phyloP scores from a whole-genome alignment of 805 yeast species.

The Scheffersomyces spartinae region DNA sequence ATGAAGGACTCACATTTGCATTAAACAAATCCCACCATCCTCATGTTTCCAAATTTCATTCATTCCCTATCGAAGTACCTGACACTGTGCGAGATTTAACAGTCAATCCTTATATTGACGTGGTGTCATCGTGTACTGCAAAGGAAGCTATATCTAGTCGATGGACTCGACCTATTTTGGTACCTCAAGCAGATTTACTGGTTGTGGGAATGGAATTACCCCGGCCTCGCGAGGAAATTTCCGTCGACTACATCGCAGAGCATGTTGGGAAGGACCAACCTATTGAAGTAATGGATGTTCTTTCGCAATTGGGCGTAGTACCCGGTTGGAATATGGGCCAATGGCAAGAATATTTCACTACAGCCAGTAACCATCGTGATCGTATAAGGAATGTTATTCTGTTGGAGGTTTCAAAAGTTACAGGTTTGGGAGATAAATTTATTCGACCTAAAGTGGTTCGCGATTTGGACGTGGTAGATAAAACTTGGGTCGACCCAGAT shows the following conservation, averaged over 20 bases:
- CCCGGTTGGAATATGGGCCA: conserved; percentile 58
- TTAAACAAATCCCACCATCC: conserved; percentile 36
- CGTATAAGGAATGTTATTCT: conserved; percentile 72
- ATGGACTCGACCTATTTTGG: conserved; percentile 32
- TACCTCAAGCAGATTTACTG: conserved; percentile 19
- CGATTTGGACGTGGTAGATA: conserved; percentile 56
- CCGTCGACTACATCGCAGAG: conserved; percentile 44
- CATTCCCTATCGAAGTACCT: conserved; percentile 16
- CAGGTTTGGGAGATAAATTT: conserved; percentile 36
- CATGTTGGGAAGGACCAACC: conserved; percentile 50
- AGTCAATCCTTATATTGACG: conserved; percentile 3
- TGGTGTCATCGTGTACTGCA: conserved; percentile 3
- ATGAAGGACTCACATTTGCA: conserved; percentile 50
- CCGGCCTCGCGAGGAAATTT: conserved; percentile 18
- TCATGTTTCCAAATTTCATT: conserved; percentile 33
- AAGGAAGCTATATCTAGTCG: conserved; percentile 10
- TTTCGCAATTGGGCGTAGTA: conserved; percentile 56
- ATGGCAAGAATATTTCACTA: conserved; percentile 65
- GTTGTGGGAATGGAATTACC: conserved; percentile 48
- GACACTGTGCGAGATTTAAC: conserved; percentile 10
- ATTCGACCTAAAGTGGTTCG: conserved; percentile 57
- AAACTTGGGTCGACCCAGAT: conserved; percentile 39
- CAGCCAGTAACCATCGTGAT: conserved; percentile 36
- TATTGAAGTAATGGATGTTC: conserved; percentile 83
- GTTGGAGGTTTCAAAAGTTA: conserved; percentile 55